Evolutionary conservation across 164 flowering plant species (phyloP).

Genomic region (grape (Vitis vinifera)): ASM3070453v1 NC_081811.1:27957001-27957500

Average conservation of each 20-base stretch:
- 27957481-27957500: too few species aligned
- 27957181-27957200: neutral
- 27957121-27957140: neutral
- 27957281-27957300: constrained; percentile 1
- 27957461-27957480: too few species aligned
- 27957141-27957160: neutral
- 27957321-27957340: constrained; percentile 19
- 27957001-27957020: too few species aligned
- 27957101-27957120: neutral
- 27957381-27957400: neutral
- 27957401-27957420: too few species aligned
- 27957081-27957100: too few species aligned
- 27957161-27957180: constrained; percentile 2
- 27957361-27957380: neutral
- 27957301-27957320: constrained; percentile 24
- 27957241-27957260: neutral
- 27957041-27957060: too few species aligned
- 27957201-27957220: constrained; percentile 8
- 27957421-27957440: neutral
- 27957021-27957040: too few species aligned
- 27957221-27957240: neutral
- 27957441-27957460: too few species aligned
- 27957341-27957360: too few species aligned
- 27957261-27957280: neutral
- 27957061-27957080: too few species aligned